A percentile compares a stretch with the other conserved stretches of the same genome.
phyloP scores from a whole-genome alignment of 768 basidiomycete genomes.

The Xanthoconium purpureum region DNA sequence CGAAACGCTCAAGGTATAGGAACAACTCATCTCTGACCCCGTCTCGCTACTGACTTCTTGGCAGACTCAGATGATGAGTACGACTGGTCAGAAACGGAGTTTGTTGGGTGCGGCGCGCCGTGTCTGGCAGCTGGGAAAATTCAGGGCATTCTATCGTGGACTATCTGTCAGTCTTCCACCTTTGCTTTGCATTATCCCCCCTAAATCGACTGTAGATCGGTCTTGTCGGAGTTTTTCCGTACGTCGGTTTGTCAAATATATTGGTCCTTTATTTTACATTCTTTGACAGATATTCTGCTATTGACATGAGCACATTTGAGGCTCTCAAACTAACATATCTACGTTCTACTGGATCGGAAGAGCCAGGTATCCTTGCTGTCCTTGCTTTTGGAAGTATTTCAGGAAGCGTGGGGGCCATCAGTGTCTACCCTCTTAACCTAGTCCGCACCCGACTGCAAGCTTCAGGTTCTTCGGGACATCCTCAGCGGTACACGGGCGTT shows the following conservation, averaged over 20 bases:
- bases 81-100: constrained; percentile 57
- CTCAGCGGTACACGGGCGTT: constrained; percentile 85
- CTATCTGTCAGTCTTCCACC: constrained; percentile 63
- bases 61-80: constrained; percentile 96
- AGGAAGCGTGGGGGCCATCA: constrained; percentile 90
- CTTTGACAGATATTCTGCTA: constrained; percentile 72
- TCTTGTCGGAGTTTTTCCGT: constrained; percentile 95
- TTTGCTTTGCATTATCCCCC: constrained; percentile 7
- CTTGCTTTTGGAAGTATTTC: constrained; percentile 91
- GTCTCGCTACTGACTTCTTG: constrained; percentile 3
- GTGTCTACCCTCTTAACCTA: constrained; percentile 89
- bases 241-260: constrained; percentile 24
- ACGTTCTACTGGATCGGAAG: constrained; percentile 80
- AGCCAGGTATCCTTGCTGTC: constrained; percentile 83
- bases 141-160: constrained; percentile 88
- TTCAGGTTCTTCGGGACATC: constrained; percentile 93
- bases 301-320: constrained; percentile 98
- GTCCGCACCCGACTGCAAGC: constrained; percentile 95
- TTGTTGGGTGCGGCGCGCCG: constrained; percentile 62
- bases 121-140: constrained; percentile 76
- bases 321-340: constrained; percentile 90
- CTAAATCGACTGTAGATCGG: constrained; percentile 63
- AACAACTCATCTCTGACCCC: neutral
- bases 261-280: constrained; percentile 1
- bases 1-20: constrained; percentile 84